Evolutionary conservation across 371 early-diverging fungal genomes (phyloP).

Genomic region (Conidiobolus incongruus): DNA sequence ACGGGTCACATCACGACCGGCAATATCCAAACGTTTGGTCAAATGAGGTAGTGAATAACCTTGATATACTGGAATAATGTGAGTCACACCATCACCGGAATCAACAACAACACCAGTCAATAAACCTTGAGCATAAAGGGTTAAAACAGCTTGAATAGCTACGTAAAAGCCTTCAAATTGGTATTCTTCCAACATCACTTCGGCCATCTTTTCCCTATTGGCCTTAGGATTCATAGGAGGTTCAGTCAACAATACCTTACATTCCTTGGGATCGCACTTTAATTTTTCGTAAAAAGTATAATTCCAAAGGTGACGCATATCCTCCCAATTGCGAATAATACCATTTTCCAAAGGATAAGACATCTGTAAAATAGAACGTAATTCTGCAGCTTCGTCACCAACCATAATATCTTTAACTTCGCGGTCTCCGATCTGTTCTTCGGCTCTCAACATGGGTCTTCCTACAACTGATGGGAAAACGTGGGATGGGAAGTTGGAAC

Average conservation of each 20-base stretch:
- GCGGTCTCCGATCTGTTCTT: constrained; percentile 59
- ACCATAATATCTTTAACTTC: constrained; percentile 86
- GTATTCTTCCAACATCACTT: constrained; percentile 89
- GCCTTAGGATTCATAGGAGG: constrained; percentile 86
- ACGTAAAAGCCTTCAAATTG: constrained; percentile 83
- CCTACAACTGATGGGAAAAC: constrained; percentile 94
- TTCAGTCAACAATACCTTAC: constrained; percentile 86
- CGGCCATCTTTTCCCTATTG: constrained; percentile 82
- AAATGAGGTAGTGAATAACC: constrained; percentile 84
- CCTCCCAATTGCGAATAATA: constrained; percentile 93
- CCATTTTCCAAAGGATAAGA: constrained; percentile 97
- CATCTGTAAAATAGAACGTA: constrained; percentile 77
- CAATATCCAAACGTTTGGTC: constrained; percentile 81
- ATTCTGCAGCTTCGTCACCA: constrained; percentile 88
- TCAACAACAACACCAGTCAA: constrained; percentile 94
- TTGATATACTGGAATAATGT: constrained; percentile 92
- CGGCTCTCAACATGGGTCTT: constrained; percentile 89
- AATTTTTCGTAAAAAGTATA: constrained; percentile 88
- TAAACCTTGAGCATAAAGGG: constrained; percentile 89
- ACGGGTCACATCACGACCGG: constrained; percentile 89
- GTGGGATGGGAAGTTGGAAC: constrained; percentile 86
- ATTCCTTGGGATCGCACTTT: constrained; percentile 60
- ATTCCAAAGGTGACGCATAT: constrained; percentile 94
- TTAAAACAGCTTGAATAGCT: constrained; percentile 93
- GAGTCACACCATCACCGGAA: constrained; percentile 94